Evolutionary conservation across 805 yeast species (phyloP), one percentile per base, ranked within the genome.

Genomic region (Clavispora santaluciae): DNA sequence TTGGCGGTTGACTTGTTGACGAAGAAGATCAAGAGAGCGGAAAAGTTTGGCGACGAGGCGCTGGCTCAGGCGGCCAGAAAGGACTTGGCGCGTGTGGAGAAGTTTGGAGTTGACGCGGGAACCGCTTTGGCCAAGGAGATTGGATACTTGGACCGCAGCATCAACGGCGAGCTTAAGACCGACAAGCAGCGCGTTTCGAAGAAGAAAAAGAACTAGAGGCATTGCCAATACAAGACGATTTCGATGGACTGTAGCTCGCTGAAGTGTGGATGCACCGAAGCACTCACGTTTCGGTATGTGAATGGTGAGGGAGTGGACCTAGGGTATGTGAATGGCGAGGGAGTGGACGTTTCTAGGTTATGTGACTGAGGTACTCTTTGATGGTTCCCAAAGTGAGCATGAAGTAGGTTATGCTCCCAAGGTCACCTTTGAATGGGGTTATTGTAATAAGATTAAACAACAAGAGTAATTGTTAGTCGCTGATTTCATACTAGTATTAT

Each of bases 81-180:
- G 46, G 81, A 78, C 45, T 66, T 88, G 52, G 72, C 71, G 26
- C 78, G 95, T 57, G 78, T 89, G 48, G 82, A 83, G 59, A 88
- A 86, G 67, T 90, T 88, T 57, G 98, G 97, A 22, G 77, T 87
- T 37, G 83, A 81, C 46, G 59, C 72, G 25, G 80, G 80, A 42
- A 79, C 85, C 30, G 75, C 81, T 8, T 62, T 84, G 49, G 89
- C 88, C 26, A 68, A 66, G 48, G 89, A 83, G 54, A 68, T 84
- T 35, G 89, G 89, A 0, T 55, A 78, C 33, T 77, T 70, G 36
- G 67, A 65, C 50, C 56, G 51, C 17, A 54, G 55, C 16, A 64
- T 68, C 42, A 58, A 59, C 34, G 45, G 51, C 29, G 58, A 54
- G 36, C 45, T 50, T 46, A 23, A 26, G 20, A 29, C 33, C 21